A percentile compares a stretch with the other conserved stretches of the same genome.
phyloP scores from a whole-genome alignment of 352 stramenopile genomes.

The Globisporangium middletonii region DNA sequence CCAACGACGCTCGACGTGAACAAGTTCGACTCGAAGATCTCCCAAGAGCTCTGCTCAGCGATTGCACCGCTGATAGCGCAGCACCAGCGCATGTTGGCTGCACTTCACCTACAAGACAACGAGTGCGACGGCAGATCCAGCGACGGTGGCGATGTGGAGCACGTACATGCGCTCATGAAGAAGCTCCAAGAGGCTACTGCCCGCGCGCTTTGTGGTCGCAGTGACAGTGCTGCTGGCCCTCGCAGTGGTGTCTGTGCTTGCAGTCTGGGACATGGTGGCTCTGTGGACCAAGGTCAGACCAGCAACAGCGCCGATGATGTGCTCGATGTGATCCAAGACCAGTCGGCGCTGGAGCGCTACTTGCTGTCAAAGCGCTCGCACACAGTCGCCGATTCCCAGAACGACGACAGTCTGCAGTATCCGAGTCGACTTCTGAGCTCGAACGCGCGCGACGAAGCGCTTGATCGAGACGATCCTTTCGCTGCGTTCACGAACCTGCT shows the following conservation, averaged over 20 bases:
- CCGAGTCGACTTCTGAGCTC: background rate
- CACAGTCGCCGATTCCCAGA: background rate
- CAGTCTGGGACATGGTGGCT: background rate
- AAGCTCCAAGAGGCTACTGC: background rate
- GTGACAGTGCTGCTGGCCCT: background rate
- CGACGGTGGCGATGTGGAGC: background rate
- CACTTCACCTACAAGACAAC: background rate
- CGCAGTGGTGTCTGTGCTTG: background rate
- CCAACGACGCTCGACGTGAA: background rate
- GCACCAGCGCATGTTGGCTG: conserved; percentile 2
- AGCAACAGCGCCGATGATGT: background rate
- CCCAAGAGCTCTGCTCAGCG: conserved; percentile 2
- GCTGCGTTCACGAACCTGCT: conserved; percentile 5
- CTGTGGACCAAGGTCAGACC: background rate
- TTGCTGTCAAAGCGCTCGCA: background rate
- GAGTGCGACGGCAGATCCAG: background rate
- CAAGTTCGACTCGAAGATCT: conserved; percentile 4
- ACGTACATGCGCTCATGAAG: background rate
- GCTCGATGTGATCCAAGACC: background rate
- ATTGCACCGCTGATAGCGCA: background rate
- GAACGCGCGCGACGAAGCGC: background rate
- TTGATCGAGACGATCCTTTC: background rate
- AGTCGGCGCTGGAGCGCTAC: conserved; percentile 8
- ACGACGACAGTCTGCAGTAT: too few relatives aligned
- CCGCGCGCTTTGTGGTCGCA: background rate